Conservation (phyloP, 352 stramenopile genomes). For the Phytophthora rubi region DNA sequence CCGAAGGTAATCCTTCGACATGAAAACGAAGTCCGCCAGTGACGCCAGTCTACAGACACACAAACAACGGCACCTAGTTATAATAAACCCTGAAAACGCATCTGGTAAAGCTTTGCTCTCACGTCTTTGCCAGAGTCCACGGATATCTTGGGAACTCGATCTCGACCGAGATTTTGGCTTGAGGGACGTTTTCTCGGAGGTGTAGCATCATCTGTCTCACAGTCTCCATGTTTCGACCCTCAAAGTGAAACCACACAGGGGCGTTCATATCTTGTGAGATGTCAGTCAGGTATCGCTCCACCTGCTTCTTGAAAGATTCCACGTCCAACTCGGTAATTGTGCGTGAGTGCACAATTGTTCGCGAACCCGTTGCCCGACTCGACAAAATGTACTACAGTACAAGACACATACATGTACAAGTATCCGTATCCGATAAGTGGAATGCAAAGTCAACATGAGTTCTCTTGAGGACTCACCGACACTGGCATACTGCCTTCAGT, state of each 20-base stretch:
- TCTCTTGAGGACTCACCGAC: constrained; percentile 46
- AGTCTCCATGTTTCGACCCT: constrained; percentile 71
- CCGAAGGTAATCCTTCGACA: constrained; percentile 79
- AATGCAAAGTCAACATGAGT: not conserved
- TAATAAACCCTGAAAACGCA: not conserved
- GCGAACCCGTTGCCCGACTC: constrained; percentile 64
- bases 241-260: constrained; percentile 69
- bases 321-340: constrained; percentile 61
- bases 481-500: constrained; percentile 60
- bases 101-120: constrained; percentile 3
- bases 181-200: constrained; percentile 28
- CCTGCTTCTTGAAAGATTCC: constrained; percentile 45
- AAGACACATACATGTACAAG: not conserved
- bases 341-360: constrained; percentile 76
- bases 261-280: constrained; percentile 7
- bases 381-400: constrained; percentile 65
- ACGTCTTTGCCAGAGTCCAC: constrained; percentile 64
- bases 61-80: not conserved
- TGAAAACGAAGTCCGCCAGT: constrained; percentile 58
- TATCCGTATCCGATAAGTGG: not conserved
- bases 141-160: constrained; percentile 75
- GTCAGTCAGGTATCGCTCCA: constrained; percentile 27
- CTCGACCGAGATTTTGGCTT: constrained; percentile 58
- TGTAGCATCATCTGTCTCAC: constrained; percentile 67
- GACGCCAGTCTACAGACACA: constrained; percentile 48